Conservation (phyloP, 257 asterid species). For the Osmanthus fragrans region DNA sequence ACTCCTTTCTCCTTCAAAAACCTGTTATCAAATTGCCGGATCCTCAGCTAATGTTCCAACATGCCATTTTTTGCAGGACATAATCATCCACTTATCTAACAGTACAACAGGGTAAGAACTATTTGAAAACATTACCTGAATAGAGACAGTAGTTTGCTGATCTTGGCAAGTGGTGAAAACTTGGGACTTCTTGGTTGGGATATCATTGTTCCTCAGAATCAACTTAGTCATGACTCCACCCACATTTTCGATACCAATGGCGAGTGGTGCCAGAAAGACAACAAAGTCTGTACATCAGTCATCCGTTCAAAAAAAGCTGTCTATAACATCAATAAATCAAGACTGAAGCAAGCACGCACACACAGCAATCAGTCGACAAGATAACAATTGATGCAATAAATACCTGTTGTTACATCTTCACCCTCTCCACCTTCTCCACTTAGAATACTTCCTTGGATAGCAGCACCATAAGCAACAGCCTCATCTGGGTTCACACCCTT, state of each 20-base stretch:
- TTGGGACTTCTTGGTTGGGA: conserved; percentile 94
- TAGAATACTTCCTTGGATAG: conserved; percentile 91
- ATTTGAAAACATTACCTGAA: conserved; percentile 52
- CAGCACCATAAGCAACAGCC: conserved; percentile 98
- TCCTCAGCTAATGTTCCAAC: background rate
- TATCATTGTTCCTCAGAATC: conserved; percentile 89
- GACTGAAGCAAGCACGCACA: background rate
- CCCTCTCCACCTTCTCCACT: conserved; percentile 55
- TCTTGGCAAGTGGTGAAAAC: conserved; percentile 96
- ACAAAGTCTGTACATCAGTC: conserved; percentile 26
- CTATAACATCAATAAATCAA: background rate
- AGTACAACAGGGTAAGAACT: background rate
- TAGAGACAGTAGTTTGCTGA: conserved; percentile 88
- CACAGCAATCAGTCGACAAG: background rate
- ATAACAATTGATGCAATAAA: background rate
- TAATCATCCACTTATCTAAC: background rate
- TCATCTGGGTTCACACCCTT: conserved; percentile 98
- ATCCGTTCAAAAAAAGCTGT: background rate
- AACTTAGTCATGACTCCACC: conserved; percentile 89
- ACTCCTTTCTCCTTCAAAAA: conserved; percentile 94
- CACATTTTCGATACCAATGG: conserved; percentile 52
- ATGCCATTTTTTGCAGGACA: background rate
- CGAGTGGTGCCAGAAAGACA: conserved; percentile 80
- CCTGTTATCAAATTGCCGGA: conserved; percentile 39
- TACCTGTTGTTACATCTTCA: conserved; percentile 70